A percentile compares a stretch with the other conserved stretches of the same genome.
phyloP scores from a whole-genome alignment of 768 basidiomycete species.

The Piloderma croceum region DNA sequence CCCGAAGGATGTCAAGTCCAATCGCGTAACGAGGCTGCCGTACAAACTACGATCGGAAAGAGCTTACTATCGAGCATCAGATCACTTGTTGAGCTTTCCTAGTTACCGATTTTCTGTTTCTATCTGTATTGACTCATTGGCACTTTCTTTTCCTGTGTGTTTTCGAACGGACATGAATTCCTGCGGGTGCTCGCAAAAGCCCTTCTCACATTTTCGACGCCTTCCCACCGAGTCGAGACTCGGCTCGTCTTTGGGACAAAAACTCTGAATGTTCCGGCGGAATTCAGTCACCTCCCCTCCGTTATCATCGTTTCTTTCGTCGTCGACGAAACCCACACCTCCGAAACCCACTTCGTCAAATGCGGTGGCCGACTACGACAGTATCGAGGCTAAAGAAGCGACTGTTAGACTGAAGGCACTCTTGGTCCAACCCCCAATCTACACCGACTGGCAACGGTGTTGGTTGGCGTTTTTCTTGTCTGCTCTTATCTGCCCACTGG shows the following conservation, averaged over 20 bases:
- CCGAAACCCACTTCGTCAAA: slow-evolving; percentile 86
- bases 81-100: slow-evolving; percentile 55
- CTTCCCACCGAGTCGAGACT: slow-evolving; percentile 90
- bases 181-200: slow-evolving; percentile 79
- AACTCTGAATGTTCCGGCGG: slow-evolving; percentile 86
- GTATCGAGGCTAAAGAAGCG: slow-evolving; percentile 78
- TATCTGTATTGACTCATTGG: slow-evolving; percentile 1
- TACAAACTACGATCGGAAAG: slow-evolving; percentile 64
- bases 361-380: slow-evolving; percentile 79
- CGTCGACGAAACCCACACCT: slow-evolving; percentile 83
- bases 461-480: slow-evolving; percentile 66
- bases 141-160: slow-evolving; percentile 42
- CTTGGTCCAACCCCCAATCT: slow-evolving; percentile 59
- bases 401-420: slow-evolving; percentile 57
- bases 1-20: slow-evolving; percentile 56
- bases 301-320: slow-evolving; percentile 87
- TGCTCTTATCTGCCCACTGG: slow-evolving; percentile 75
- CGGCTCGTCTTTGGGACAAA: slow-evolving; percentile 84
- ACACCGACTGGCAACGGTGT: slow-evolving; percentile 57
- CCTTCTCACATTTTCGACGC: slow-evolving; percentile 88
- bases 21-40: slow-evolving; percentile 57
- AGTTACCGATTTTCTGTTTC: too few relatives aligned
- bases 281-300: slow-evolving; percentile 81
- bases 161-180: slow-evolving; percentile 79
- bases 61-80: slow-evolving; percentile 69